Base-by-base conservation (phyloP, 2,329 filamentous ascomycete genomes). In the Phaeosphaeriaceae sp. region DNA sequence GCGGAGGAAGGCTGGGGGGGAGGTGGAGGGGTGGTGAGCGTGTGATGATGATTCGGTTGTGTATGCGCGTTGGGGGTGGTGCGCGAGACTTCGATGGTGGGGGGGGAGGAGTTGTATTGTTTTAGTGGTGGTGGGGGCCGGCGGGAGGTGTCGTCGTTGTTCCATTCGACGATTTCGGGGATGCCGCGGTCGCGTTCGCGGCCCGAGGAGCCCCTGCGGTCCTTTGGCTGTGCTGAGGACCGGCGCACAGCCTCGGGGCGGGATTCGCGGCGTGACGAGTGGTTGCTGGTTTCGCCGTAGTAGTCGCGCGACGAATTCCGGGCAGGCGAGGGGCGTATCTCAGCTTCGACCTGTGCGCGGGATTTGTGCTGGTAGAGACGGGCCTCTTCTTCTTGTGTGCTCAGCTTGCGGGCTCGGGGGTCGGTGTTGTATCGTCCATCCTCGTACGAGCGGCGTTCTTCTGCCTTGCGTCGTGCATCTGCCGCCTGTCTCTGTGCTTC, bases 1-100 rank as follows among this genome's bases (percentile, higher is more conserved):
- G 49, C 77, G 76, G 41, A 63, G 70, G 36, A 78, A 64, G 18
- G 74, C 68, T 3, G 67, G 68, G 44, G 69, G 70, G 40, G 70
- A 67, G 13, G 63, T 61, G 6, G 69, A 69, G 20, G 59, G 50
- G 43, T 65, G 67, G 35, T 61, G 53, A 13, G 67, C 63, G 18
- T 59, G 60, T 15, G 58, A 49, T 17, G 51, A 53, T 26, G 63
- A 46, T 13, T 20, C 28, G 11, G 44, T 58, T 28, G 61, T 74
- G 45, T 67, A 66, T 3, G 71, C 64, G 47, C 71, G 71, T 40
- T 66, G 60, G 13, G 66, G 67, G 55, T 50, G 23, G 46, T 26
- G 15, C 61, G 61, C 23, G 60, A 61, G 15, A 66, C 47, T 33
- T 68, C 68, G 35, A 73, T 60, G 15, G 68, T 64, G 12, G 69